Evolutionary conservation across 108 stramenopile genomes (phyloP).

Genomic region (Phaeodactylum tricornutum): DNA sequence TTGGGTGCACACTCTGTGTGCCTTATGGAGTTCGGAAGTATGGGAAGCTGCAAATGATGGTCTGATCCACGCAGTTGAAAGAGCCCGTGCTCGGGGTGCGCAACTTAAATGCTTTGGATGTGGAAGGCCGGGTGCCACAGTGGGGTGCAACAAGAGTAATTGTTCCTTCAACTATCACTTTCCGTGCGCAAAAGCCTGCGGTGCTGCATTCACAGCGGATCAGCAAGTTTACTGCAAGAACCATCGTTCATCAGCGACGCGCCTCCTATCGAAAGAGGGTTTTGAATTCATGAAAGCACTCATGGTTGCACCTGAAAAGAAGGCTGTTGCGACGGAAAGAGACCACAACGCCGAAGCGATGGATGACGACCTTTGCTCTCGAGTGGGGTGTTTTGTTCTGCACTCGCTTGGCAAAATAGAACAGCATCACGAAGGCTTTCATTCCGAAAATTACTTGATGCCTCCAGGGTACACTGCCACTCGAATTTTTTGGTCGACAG

Average conservation of each 20-base stretch:
- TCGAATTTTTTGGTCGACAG: conserved; percentile 58
- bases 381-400: conserved; percentile 39
- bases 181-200: conserved; percentile 49
- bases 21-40: conserved; percentile 59
- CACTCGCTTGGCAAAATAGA: conserved; percentile 53
- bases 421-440: conserved; percentile 38
- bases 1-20: conserved; percentile 57
- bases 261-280: conserved; percentile 24
- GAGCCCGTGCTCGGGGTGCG: conserved; percentile 46
- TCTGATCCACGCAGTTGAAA: conserved; percentile 32
- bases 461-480: conserved; percentile 50
- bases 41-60: conserved; percentile 40
- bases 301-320: conserved; percentile 29
- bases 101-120: conserved; percentile 69
- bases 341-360: conserved; percentile 11
- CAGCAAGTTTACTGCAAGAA: conserved; percentile 33
- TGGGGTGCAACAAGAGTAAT: conserved; percentile 40
- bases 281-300: conserved; percentile 49
- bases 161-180: conserved; percentile 52
- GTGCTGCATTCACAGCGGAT: conserved; percentile 35
- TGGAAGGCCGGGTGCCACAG: conserved; percentile 50
- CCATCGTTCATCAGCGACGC: conserved; percentile 25
- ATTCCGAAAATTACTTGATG: conserved; percentile 41
- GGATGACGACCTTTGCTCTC: conserved; percentile 23
- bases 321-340: conserved; percentile 4